These are phyloP conservation scores for Powellomyces hirtus DNA, from an alignment of 192 early-diverging fungal species.

Conservation along the genomic window DNA sequence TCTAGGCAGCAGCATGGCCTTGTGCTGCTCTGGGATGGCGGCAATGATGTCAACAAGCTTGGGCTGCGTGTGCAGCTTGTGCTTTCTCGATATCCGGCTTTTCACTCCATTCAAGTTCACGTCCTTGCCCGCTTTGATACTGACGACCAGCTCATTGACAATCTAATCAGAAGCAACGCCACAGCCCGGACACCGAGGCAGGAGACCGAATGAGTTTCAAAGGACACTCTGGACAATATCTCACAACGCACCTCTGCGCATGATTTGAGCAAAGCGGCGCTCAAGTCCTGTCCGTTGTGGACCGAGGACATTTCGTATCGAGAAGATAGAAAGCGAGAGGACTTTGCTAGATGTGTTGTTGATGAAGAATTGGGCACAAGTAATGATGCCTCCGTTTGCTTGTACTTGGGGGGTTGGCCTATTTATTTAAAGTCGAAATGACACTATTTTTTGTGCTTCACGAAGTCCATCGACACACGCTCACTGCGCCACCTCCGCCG, in stretches of 20 bases:
- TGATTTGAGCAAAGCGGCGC: constrained; percentile 21
- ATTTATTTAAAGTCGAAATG: too few species aligned
- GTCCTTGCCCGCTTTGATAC: constrained; percentile 62
- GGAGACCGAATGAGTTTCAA: background rate
- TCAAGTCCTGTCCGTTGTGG: constrained; percentile 23
- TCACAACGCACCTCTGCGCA: constrained; percentile 34
- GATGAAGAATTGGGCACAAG: too few species aligned
- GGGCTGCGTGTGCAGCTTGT: constrained; percentile 84
- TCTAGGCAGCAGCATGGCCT: constrained; percentile 74
- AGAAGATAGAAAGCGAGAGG: too few species aligned
- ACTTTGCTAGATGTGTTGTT: too few species aligned
- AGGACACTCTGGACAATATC: background rate
- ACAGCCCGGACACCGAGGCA: background rate
- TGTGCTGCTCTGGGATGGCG: constrained; percentile 94
- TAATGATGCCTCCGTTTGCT: too few species aligned
- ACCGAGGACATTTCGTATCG: constrained; percentile 9
- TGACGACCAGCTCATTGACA: constrained; percentile 79
- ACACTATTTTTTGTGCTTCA: too few species aligned
- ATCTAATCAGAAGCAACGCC: constrained; percentile 57
- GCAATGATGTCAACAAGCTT: constrained; percentile 97
- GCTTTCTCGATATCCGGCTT: constrained; percentile 47
- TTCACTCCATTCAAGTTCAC: constrained; percentile 89
- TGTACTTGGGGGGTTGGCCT: too few species aligned
- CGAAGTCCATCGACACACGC: too few species aligned
- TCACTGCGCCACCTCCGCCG: too few species aligned